These are phyloP conservation scores for Acacia confusa DNA, from an alignment of 306 rosid genomes.

Conservation along the genomic window DNA sequence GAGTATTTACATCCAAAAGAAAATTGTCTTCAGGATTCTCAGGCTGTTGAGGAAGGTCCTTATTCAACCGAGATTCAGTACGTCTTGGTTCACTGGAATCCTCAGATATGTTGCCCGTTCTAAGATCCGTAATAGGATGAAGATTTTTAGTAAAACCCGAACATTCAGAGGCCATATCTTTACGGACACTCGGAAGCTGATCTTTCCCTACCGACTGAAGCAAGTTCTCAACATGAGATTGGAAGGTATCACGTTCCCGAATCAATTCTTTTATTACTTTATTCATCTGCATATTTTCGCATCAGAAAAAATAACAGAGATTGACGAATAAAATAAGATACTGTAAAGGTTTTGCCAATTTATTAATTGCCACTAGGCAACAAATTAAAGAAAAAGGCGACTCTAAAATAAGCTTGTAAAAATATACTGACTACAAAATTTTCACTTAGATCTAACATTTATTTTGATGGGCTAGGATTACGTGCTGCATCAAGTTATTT, in stretches of 20 bases:
- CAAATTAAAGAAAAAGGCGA: background rate
- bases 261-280: conserved; percentile 71
- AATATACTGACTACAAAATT: conserved; percentile 8
- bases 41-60: conserved; percentile 37
- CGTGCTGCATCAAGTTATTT: background rate
- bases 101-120: conserved; percentile 21
- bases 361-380: conserved; percentile 19
- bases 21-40: conserved; percentile 49
- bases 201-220: conserved; percentile 49
- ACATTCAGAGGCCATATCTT: conserved; percentile 34
- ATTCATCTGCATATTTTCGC: conserved; percentile 64
- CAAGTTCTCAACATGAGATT: conserved; percentile 55
- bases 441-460: background rate
- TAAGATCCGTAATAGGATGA: background rate
- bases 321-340: conserved; percentile 11
- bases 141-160: conserved; percentile 29
- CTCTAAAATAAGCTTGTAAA: conserved; percentile 1
- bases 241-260: conserved; percentile 69
- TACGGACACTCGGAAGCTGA: conserved; percentile 31
- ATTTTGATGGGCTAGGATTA: background rate
- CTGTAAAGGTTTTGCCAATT: background rate
- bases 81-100: conserved; percentile 29
- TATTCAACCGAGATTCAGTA: conserved; percentile 27
- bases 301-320: conserved; percentile 3
- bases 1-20: conserved; percentile 58